These are phyloP conservation scores for Debaryomycetaceae sp. DNA, from an alignment of 1,139 yeast genomes.

Conservation along the genomic window DNA sequence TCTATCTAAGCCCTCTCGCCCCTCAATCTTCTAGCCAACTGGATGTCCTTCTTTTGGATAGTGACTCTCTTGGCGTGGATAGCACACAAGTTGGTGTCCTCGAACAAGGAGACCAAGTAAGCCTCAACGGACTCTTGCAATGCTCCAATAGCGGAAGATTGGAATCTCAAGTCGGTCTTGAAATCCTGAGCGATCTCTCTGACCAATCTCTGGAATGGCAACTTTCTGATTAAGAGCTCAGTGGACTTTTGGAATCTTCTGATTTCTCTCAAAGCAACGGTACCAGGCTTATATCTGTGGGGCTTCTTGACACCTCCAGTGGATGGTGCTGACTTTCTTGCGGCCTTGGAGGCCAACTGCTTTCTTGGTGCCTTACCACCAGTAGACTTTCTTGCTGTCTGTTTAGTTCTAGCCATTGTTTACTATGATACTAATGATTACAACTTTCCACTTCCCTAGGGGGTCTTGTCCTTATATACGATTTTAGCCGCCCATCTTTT, in stretches of 20 bases:
- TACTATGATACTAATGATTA: neutral
- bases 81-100: constrained; percentile 98
- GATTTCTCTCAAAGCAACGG: constrained; percentile 98
- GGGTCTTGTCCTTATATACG: neutral
- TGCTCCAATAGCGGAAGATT: constrained; percentile 98
- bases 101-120: constrained; percentile 83
- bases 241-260: constrained; percentile 99
- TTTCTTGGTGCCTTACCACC: constrained; percentile 99
- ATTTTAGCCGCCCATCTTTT: neutral
- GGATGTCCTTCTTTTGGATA: constrained; percentile 98
- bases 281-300: constrained; percentile 99
- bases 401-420: constrained; percentile 96
- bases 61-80: constrained; percentile 99
- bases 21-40: constrained; percentile 98
- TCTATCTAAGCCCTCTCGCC: constrained; percentile 76
- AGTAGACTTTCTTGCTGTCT: constrained; percentile 97
- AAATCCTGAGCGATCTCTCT: constrained; percentile 98
- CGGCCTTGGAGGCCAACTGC: constrained; percentile 98
- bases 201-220: constrained; percentile 98
- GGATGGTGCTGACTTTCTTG: constrained; percentile 97
- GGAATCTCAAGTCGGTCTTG: constrained; percentile 98
- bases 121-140: constrained; percentile 99
- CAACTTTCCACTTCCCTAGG: neutral
- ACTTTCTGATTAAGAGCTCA: constrained; percentile 93
- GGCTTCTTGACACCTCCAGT: constrained; percentile 99